Evolutionary conservation across 2,329 filamentous ascomycete genomes (phyloP).

Genomic region (Xylaria arbuscula): DNA sequence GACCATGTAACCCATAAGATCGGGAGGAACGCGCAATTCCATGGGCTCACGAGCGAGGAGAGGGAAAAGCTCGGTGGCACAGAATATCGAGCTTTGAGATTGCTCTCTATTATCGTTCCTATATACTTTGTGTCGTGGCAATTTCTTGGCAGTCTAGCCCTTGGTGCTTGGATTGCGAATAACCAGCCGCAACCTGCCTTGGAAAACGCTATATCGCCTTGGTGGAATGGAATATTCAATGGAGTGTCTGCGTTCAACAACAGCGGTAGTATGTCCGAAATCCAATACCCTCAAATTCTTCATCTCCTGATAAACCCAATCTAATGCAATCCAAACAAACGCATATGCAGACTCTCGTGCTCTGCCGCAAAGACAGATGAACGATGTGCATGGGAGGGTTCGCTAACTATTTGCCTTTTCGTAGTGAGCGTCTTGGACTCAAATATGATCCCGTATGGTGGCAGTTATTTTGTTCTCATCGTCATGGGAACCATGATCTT

Average conservation of each 20-base stretch:
- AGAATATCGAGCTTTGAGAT: slow-evolving; percentile 71
- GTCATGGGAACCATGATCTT: slow-evolving; percentile 69
- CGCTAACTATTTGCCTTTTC: slow-evolving; percentile 14
- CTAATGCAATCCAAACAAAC: neutral
- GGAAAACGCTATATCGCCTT: slow-evolving; percentile 70
- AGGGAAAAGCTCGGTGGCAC: slow-evolving; percentile 67
- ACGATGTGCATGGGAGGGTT: neutral
- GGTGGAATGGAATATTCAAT: slow-evolving; percentile 77
- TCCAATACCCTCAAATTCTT: neutral
- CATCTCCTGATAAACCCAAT: neutral
- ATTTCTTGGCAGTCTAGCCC: slow-evolving; percentile 56
- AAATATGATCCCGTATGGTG: slow-evolving; percentile 72
- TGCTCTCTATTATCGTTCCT: slow-evolving; percentile 69
- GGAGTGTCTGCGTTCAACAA: slow-evolving; percentile 77
- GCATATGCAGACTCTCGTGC: neutral
- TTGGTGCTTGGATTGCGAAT: slow-evolving; percentile 68
- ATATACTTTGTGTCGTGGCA: slow-evolving; percentile 67
- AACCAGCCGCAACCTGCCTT: slow-evolving; percentile 61
- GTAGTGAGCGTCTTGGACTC: slow-evolving; percentile 70
- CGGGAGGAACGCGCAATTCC: slow-evolving; percentile 48
- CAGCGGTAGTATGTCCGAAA: slow-evolving; percentile 60
- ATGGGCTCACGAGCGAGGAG: slow-evolving; percentile 45
- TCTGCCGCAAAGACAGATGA: neutral
- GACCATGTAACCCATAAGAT: slow-evolving; percentile 55
- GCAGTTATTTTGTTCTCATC: slow-evolving; percentile 61